Conservation (phyloP, 192 early-diverging fungal genomes). For the Podila epigama region DNA sequence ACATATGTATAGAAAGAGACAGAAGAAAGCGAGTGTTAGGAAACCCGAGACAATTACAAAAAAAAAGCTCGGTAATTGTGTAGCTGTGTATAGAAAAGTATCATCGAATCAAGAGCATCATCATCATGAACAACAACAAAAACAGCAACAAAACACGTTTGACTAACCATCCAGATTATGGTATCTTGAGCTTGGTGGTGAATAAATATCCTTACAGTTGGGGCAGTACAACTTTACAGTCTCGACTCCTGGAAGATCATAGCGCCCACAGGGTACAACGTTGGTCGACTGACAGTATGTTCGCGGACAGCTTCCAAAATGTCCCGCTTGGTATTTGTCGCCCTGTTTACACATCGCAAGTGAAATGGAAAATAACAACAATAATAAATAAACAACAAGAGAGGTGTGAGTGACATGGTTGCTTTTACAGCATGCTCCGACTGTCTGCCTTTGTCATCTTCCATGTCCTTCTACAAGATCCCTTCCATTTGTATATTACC, state of each 20-base stretch:
- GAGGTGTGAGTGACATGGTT: no score
- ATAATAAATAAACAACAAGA: no score
- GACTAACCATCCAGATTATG: conserved; percentile 69
- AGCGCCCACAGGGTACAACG: conserved; percentile 76
- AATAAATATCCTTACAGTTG: conserved; percentile 81
- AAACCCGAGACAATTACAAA: no score
- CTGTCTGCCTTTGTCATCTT: neutral
- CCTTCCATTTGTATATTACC: conserved; percentile 45
- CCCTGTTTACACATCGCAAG: conserved; percentile 49
- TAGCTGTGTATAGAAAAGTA: no score
- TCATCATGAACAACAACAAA: neutral
- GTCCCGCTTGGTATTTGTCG: conserved; percentile 76
- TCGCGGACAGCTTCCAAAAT: conserved; percentile 82
- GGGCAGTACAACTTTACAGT: conserved; percentile 83
- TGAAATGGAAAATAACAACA: no score
- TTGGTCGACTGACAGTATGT: conserved; percentile 67
- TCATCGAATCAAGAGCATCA: neutral
- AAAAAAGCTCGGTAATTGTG: no score
- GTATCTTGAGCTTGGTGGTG: conserved; percentile 73
- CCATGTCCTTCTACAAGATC: neutral
- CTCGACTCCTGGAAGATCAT: conserved; percentile 71
- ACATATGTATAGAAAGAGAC: conserved; percentile 13
- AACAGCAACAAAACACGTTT: neutral
- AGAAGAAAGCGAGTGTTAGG: no score
- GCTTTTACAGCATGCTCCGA: no score